Base-by-base conservation (phyloP, 2,329 filamentous ascomycete genomes). In the Trichoderma polysporum region DNA sequence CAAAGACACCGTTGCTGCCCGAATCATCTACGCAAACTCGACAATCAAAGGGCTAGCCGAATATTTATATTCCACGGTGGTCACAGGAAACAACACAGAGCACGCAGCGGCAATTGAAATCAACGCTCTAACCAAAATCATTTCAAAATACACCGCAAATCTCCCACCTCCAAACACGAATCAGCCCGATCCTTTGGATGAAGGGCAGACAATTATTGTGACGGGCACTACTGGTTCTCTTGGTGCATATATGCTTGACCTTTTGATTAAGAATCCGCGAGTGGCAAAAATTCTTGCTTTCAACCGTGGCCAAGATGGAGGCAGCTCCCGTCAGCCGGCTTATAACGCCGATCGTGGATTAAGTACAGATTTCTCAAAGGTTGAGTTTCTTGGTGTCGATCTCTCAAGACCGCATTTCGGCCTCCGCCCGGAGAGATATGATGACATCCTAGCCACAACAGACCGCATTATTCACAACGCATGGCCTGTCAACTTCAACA, bases 141-240 rank as follows among this genome's bases (percentile, higher is more conserved):
- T 74, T n/a, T 54, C 67, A 12, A 76, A 75, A 60, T 78, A 78
- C 70, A 76, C 73, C 0, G n/a, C 67, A 1, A 54, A 75, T 37
- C 72, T 79, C 0, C 72, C 72, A 1, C 49, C 54, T 1, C 67
- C 72, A 2, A 67, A 49, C 1, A 22, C 57, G 3, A 53, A 64
- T n/a, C 73, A 76, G 37, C 70, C 74, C 1, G 63, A 70, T 19
- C 72, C 76, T 0, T 62, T 69, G 4, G 66, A 71, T 15, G 70
- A 79, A 66, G 66, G 75, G 64, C 69, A 80, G 68, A 93, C 90
- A 0, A 84, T 95, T 12, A 90, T 97, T 76, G 80, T 97, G 10
- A 97, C 93, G 1, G 94, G 94, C 27, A 92, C 91, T 3, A 97
- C 94, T 5, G 94, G 94, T 2, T 97, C 97, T 79, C 79, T 97